A percentile compares a stretch with the other conserved stretches of the same genome.
Conservation (phyloP, 805 yeast genomes). For the Millerozyma acaciae region DNA sequence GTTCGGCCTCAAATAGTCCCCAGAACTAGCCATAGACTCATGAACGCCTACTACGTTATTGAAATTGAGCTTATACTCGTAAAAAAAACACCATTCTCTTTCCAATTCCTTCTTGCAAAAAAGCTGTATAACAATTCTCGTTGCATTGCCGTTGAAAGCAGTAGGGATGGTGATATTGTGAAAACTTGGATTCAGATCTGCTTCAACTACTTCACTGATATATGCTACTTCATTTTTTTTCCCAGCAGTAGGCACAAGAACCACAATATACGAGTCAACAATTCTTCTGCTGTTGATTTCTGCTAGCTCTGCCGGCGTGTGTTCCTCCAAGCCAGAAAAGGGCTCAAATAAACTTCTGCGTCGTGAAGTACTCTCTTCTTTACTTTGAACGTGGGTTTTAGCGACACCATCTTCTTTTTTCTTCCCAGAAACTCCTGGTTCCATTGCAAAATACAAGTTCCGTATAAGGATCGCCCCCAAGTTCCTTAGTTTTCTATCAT, state of each 20-base stretch:
- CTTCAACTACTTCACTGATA: slow-evolving; percentile 27
- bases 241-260: slow-evolving; percentile 15
- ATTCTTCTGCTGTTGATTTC: slow-evolving; percentile 13
- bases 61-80: slow-evolving; percentile 15
- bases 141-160: slow-evolving; percentile 6
- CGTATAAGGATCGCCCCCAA: slow-evolving; percentile 14
- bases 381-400: too few relatives aligned
- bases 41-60: slow-evolving; percentile 11
- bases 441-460: slow-evolving; percentile 10
- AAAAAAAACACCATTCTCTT: slow-evolving; percentile 18
- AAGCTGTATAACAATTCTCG: slow-evolving; percentile 14
- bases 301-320: slow-evolving; percentile 8
- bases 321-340: slow-evolving; percentile 3
- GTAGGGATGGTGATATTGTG: slow-evolving; percentile 24
- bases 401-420: too few relatives aligned
- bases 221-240: slow-evolving; percentile 18
- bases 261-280: slow-evolving; percentile 24
- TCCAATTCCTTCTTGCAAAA: slow-evolving; percentile 13
- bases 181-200: slow-evolving; percentile 24
- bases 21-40: slow-evolving; percentile 7
- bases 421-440: too few relatives aligned
- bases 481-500: slow-evolving; percentile 12
- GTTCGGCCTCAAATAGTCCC: slow-evolving; percentile 16
- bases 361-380: too few relatives aligned
- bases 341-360: slow-evolving; percentile 4